phyloP scores from a whole-genome alignment of 805 yeast species.

The Kluyveromyces aestuarii region DNA sequence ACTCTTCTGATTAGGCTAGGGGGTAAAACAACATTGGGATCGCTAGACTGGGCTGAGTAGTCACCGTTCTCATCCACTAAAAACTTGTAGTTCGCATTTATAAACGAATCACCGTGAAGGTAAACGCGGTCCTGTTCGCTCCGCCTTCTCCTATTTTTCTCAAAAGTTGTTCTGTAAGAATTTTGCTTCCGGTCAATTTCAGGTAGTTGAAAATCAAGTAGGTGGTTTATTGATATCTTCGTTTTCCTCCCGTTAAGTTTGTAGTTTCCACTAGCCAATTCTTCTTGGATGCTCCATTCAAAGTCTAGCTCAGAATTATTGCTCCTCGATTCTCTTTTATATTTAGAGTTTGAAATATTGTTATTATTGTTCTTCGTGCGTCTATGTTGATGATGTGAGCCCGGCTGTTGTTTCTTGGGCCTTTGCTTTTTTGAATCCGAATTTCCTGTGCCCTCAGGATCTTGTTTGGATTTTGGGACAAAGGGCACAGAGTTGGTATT shows the following conservation, averaged over 20 bases:
- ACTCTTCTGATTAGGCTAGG: conserved; percentile 58
- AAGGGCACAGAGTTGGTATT: conserved; percentile 14
- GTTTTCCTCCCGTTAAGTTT: conserved; percentile 33
- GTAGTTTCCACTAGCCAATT: conserved; percentile 24
- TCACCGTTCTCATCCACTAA: conserved; percentile 59
- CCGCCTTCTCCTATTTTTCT: conserved; percentile 15
- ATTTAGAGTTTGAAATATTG: not conserved
- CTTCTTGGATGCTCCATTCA: conserved; percentile 29
- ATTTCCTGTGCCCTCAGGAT: not conserved
- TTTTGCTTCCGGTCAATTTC: conserved; percentile 25
- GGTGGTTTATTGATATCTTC: conserved; percentile 51
- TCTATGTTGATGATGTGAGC: not conserved
- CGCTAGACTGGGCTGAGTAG: conserved; percentile 49
- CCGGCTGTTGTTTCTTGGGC: not conserved
- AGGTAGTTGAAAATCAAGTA: conserved; percentile 49
- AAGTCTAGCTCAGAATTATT: conserved; percentile 8
- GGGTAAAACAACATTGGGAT: conserved; percentile 69
- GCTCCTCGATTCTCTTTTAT: not conserved
- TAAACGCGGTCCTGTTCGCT: conserved; percentile 33
- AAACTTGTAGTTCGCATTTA: conserved; percentile 79
- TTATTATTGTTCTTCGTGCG: not conserved
- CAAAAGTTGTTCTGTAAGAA: conserved; percentile 6
- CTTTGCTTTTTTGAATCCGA: not conserved
- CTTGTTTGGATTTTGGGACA: conserved; percentile 8
- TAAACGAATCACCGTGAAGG: conserved; percentile 55